Evolutionary conservation across 176 grass and related monocot species (phyloP).

Genomic region (Canna indica): DNA sequence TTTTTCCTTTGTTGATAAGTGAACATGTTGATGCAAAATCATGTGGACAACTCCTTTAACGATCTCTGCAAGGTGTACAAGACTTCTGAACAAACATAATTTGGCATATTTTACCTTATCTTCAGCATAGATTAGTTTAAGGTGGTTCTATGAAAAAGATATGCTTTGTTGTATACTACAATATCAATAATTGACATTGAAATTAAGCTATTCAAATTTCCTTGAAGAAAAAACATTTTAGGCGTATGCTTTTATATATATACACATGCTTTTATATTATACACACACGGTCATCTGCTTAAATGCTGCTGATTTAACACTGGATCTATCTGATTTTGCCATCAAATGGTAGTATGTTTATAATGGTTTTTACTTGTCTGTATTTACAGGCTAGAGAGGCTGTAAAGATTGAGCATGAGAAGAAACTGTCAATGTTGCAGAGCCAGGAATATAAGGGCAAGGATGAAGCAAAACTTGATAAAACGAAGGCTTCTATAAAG

Average conservation of each 20-base stretch:
- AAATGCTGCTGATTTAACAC: background rate
- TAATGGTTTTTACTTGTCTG: conserved; percentile 1
- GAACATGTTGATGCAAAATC: too few relatives aligned
- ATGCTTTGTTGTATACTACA: too few relatives aligned
- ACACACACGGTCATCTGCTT: background rate
- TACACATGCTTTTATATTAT: background rate
- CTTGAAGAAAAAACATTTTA: too few relatives aligned
- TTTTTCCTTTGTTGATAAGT: too few relatives aligned
- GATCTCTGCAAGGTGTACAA: too few relatives aligned
- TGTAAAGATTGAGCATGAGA: conserved; percentile 88
- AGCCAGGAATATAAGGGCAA: conserved; percentile 74
- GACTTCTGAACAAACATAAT: too few relatives aligned
- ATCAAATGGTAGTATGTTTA: background rate
- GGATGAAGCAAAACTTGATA: conserved; percentile 82
- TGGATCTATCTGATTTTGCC: background rate
- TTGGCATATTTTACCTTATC: too few relatives aligned
- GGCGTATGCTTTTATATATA: background rate
- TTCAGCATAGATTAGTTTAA: too few relatives aligned
- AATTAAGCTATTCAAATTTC: too few relatives aligned
- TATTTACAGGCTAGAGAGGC: conserved; percentile 69
- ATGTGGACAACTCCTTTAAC: too few relatives aligned
- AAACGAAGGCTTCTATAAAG: conserved; percentile 92
- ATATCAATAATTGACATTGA: too few relatives aligned
- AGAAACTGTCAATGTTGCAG: conserved; percentile 87
- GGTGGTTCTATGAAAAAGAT: too few relatives aligned